Evolutionary conservation across 1,284 basidiomycete species (phyloP), one percentile per base, ranked within the genome.

Genomic region (Marasmius fiardii): DNA sequence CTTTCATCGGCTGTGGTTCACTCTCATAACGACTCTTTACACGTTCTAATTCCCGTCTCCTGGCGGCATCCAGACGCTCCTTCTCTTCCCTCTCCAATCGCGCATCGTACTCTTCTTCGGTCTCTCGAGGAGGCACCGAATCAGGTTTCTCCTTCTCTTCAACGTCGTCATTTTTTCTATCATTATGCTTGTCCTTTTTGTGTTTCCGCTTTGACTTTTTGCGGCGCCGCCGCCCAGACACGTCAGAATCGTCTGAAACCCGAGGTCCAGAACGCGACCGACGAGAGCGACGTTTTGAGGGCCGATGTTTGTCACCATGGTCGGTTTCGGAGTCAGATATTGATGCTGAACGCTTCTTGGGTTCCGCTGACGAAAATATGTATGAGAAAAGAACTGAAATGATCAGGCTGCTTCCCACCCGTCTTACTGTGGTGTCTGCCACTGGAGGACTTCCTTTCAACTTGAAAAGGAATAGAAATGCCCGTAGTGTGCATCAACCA

Each of bases 61-160:
- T 74, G 31, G 71, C 74, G 5, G 68, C 73, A 59, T 77, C 83
- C 0, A 81, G 60, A 26, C 86, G 72, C 62, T 86, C 84, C 26
- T 77, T 78, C 68, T 90, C 87, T 66, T 90, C 88, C 34, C 83
- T 73, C 64, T 89, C 88, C 44, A 90, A 65, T 41, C 88, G 72
- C 0, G 82, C 82, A 65, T 89, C 88, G 61, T 89, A 88, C 65
- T 90, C 86, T 65, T 85, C 80, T 61, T 76, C 79, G 11, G 79
- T 84, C 63, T 79, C 78, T 53, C 61, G 58, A 57, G 57, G 21
- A 12, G 55, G 49, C n/a, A n/a, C n/a, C 50, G 53, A 55, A 60
- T 24, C 4, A 21, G 59, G 47, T 12, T 58, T 53, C 23, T 57
- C 49, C 37, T 53, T 54, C 16, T 56, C 55, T 53, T 65, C 71